Percentiles rank a stretch among this genome's conserved stretches.
These are phyloP conservation scores for Elasticomyces elasticus DNA, from an alignment of 495 filamentous ascomycete genomes.

Conservation along the genomic window DNA sequence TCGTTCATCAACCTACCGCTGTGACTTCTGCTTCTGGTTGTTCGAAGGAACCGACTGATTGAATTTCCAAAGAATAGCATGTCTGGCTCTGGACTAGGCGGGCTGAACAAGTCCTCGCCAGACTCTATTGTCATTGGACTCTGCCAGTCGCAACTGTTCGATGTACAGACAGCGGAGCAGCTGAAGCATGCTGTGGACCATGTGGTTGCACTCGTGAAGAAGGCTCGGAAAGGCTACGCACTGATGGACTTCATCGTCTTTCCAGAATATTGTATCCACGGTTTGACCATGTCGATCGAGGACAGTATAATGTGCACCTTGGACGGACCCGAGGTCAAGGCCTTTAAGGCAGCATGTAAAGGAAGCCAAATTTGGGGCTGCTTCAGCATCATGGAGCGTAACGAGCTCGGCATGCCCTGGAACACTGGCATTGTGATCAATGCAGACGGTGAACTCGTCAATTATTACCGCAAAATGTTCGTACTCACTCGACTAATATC, in stretches of 20 bases:
- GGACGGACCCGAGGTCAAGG: constrained; percentile 17
- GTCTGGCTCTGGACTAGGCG: constrained; percentile 18
- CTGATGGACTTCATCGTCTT: constrained; percentile 20
- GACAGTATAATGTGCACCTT: constrained; percentile 16
- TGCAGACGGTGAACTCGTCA: constrained; percentile 12
- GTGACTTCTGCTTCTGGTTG: neutral
- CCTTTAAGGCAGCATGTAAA: constrained; percentile 16
- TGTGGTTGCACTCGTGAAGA: constrained; percentile 10
- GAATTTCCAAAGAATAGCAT: neutral
- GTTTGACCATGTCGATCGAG: constrained; percentile 16
- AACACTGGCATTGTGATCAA: constrained; percentile 18
- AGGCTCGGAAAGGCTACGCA: constrained; percentile 11
- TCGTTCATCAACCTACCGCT: too few relatives aligned
- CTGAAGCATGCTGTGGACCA: constrained; percentile 8
- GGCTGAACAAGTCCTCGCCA: constrained; percentile 19
- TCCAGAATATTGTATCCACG: constrained; percentile 22
- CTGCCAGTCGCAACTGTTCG: constrained; percentile 20
- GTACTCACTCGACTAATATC: too few relatives aligned
- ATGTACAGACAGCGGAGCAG: constrained; percentile 11
- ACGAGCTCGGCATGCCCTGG: constrained; percentile 18
- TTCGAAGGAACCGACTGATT: neutral
- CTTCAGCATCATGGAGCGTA: constrained; percentile 23
- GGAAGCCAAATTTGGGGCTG: constrained; percentile 18
- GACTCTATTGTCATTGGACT: constrained; percentile 16
- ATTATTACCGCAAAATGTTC: constrained; percentile 24